These are phyloP conservation scores for Salix viminalis DNA, from an alignment of 345 rosid genomes.

Conservation along the genomic window DNA sequence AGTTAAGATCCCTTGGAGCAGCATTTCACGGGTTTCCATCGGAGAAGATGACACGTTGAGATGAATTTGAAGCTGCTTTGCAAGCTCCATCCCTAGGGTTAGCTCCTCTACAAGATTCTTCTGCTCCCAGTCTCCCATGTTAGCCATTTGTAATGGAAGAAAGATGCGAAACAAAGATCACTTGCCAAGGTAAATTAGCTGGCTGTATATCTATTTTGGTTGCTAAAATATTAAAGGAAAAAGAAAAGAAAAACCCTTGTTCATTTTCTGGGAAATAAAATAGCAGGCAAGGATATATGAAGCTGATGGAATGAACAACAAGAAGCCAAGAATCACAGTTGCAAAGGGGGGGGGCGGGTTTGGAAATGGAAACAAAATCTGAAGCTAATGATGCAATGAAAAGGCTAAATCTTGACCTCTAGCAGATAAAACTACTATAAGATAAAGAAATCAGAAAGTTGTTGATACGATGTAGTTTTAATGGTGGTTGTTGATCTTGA, in stretches of 20 bases:
- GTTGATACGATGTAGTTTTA: too few relatives aligned
- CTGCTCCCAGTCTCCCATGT: conserved; percentile 49
- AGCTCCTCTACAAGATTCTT: conserved; percentile 50
- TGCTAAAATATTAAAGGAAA: neutral
- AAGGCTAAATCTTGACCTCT: too few relatives aligned
- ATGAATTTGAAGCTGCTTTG: conserved; percentile 44
- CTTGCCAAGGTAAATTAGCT: neutral
- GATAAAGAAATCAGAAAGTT: too few relatives aligned
- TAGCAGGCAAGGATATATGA: neutral
- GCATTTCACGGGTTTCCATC: conserved; percentile 37
- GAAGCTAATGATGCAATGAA: too few relatives aligned
- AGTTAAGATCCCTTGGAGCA: conserved; percentile 46
- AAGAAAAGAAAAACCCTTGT: too few relatives aligned
- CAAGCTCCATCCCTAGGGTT: conserved; percentile 52
- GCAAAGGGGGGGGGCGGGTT: too few relatives aligned
- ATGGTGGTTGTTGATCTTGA: neutral
- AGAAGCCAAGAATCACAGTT: neutral
- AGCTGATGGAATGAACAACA: neutral
- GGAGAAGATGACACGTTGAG: conserved; percentile 42
- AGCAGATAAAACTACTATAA: too few relatives aligned
- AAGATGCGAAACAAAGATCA: neutral
- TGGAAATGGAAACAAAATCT: too few relatives aligned
- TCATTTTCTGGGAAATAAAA: too few relatives aligned
- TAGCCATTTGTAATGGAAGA: conserved; percentile 22
- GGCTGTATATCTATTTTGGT: neutral